Percentiles rank a stretch among this genome's conserved stretches.
phyloP scores from a whole-genome alignment of 371 early-diverging fungal genomes.

The Syncephalastrum sp. region DNA sequence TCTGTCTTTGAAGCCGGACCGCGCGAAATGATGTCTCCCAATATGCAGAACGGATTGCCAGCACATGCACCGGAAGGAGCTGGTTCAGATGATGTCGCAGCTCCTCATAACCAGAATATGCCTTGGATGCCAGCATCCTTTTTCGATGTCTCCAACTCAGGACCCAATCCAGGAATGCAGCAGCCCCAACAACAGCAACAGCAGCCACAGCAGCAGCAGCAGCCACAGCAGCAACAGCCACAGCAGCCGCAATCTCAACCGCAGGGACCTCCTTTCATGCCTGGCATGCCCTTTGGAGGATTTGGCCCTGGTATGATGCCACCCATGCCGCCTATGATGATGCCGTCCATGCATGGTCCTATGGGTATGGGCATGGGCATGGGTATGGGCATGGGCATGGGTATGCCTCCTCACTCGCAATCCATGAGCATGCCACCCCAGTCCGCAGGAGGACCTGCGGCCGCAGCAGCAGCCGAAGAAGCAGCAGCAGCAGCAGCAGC shows the following conservation, averaged over 20 bases:
- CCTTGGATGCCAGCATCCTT: slow-evolving; percentile 17
- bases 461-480: neutral
- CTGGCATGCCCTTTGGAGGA: no score
- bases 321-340: neutral
- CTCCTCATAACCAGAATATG: neutral
- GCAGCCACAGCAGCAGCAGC: neutral
- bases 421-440: slow-evolving; percentile 1
- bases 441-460: neutral
- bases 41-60: slow-evolving; percentile 3
- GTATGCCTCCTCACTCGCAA: neutral
- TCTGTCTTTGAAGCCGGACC: slow-evolving; percentile 10
- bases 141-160: slow-evolving; percentile 8
- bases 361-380: no score
- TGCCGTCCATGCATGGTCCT: neutral
- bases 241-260: neutral
- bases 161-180: neutral
- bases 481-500: neutral
- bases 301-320: no score
- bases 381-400: neutral
- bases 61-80: neutral
- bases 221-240: neutral
- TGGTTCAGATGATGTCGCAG: no score
- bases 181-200: neutral
- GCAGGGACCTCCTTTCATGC: neutral
- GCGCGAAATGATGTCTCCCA: slow-evolving; percentile 6